Evolutionary conservation across 768 basidiomycete species (phyloP).

Genomic region (Russula lepida): DNA sequence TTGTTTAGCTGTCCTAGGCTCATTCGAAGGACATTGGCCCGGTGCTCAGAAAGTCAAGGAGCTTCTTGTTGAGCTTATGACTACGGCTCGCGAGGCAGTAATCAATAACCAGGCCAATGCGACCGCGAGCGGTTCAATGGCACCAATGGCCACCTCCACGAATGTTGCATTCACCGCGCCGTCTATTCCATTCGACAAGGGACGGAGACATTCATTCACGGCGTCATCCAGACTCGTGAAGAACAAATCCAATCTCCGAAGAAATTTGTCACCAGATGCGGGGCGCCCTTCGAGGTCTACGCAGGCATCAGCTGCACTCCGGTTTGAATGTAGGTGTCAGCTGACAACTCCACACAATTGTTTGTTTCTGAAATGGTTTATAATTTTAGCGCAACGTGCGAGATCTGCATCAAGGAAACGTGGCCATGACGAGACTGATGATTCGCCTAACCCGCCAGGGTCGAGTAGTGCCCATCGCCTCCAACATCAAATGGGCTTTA

Average conservation of each 20-base stretch:
- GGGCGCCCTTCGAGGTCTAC: conserved; percentile 26
- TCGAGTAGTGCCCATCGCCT: conserved; percentile 19
- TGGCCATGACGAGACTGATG: conserved; percentile 57
- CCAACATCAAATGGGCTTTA: conserved; percentile 27
- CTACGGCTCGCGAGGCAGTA: conserved; percentile 63
- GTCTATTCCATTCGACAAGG: conserved; percentile 13
- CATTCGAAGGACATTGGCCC: conserved; percentile 83
- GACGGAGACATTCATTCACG: conserved; percentile 21
- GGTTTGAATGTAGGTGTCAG: conserved; percentile 28
- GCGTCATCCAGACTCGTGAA: conserved; percentile 14
- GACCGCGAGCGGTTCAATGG: conserved; percentile 17
- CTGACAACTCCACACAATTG: not conserved
- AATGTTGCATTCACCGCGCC: conserved; percentile 1
- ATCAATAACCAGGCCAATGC: conserved; percentile 24
- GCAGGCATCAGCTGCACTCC: conserved; percentile 24
- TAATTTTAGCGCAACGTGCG: conserved; percentile 50
- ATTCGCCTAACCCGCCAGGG: conserved; percentile 33
- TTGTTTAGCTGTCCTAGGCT: conserved; percentile 59
- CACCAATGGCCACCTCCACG: conserved; percentile 4
- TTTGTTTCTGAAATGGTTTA: not conserved
- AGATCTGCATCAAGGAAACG: conserved; percentile 70
- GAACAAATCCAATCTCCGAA: conserved; percentile 25
- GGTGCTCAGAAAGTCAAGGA: conserved; percentile 85
- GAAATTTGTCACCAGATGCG: conserved; percentile 29
- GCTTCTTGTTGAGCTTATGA: conserved; percentile 59